Evolutionary conservation across 2,329 filamentous ascomycete species (phyloP).

Genomic region (Penicillium decumbens): DNA sequence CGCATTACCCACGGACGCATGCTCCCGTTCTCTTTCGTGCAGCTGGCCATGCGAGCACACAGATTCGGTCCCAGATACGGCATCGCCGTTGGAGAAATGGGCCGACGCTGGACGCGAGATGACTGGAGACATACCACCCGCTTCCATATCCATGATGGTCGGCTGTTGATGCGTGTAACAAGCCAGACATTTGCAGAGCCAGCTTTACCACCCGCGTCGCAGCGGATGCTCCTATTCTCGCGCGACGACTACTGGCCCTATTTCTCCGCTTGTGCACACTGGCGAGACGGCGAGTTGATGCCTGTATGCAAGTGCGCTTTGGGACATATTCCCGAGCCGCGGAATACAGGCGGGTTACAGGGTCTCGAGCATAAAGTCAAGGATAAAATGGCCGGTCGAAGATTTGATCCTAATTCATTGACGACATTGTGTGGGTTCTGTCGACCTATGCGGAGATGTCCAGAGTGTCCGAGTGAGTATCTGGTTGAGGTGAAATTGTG

Average conservation of each 20-base stretch:
- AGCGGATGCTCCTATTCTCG: constrained; percentile 56
- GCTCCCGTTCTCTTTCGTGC: constrained; percentile 57
- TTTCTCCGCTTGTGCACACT: constrained; percentile 60
- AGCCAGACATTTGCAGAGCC: constrained; percentile 52
- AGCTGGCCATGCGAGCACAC: constrained; percentile 51
- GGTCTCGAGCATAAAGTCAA: constrained; percentile 43
- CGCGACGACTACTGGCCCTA: constrained; percentile 59
- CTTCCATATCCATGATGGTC: constrained; percentile 51
- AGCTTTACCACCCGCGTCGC: constrained; percentile 49
- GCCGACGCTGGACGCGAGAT: constrained; percentile 52
- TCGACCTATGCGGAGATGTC: constrained; percentile 57
- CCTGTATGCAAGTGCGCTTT: constrained; percentile 59
- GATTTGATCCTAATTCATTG: constrained; percentile 43
- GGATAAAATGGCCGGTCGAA: constrained; percentile 25
- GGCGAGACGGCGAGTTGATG: constrained; percentile 59
- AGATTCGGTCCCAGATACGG: constrained; percentile 49
- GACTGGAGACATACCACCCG: constrained; percentile 54
- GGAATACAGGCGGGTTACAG: constrained; percentile 37
- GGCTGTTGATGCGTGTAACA: constrained; percentile 56
- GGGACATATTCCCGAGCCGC: constrained; percentile 51
- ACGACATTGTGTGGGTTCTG: constrained; percentile 51
- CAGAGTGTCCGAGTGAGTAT: constrained; percentile 60
- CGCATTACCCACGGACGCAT: constrained; percentile 52
- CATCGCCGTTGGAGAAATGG: constrained; percentile 45
- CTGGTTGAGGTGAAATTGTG: constrained; percentile 56